Base-by-base conservation (phyloP, 495 filamentous ascomycete species). In the Penicillium bovifimosum region DNA sequence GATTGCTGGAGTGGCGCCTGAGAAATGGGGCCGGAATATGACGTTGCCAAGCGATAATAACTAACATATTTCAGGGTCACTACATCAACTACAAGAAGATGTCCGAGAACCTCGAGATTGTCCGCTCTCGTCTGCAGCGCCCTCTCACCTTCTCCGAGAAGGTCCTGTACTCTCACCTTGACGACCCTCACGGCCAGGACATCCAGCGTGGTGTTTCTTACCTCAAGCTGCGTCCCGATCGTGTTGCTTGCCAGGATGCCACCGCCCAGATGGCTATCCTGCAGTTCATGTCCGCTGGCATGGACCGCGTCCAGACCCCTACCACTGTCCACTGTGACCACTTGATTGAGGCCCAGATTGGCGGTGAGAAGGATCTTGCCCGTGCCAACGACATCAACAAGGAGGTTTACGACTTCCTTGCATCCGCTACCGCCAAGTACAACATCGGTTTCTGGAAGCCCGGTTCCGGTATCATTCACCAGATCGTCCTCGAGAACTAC, bases 371-470 rank as follows among this genome's bases (percentile, higher is more conserved):
- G 81, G 93, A 98, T 86, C 79, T 98, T 61, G 88, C 83, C 47
- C 83, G 93, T 65, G 95, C 95, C 58, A 77, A 90, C 63, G 81
- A 82, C 48, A 95, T 96, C 76, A 98, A 98, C 86, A 96, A 97
- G 82, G 93, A 98, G 74, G 93, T 98, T 58, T 98, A 97, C 76
- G 89, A 98, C 73, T 98, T 98, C 82, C 79, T 98, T 68, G 84
- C 91, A 48, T 85, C 85, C 45, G 85, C 95, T 52, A 97, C 93
- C 64, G 93, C 91, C 58, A 98, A 96, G 80, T 98, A 97, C 81
- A 91, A 96, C 78, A 97, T 98, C 68, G 95, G 95, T 78, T 98
- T 98, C 86, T 98, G 93, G 93, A 87, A 80, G 70, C 95, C 93
- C 55, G 93, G 93, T 54, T 97, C 93, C 64, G 93, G 93, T 81